A percentile compares a stretch with the other conserved stretches of the same genome.
phyloP scores from a whole-genome alignment of 176 grass and related monocot genomes.

The Puya raimondii region DNA sequence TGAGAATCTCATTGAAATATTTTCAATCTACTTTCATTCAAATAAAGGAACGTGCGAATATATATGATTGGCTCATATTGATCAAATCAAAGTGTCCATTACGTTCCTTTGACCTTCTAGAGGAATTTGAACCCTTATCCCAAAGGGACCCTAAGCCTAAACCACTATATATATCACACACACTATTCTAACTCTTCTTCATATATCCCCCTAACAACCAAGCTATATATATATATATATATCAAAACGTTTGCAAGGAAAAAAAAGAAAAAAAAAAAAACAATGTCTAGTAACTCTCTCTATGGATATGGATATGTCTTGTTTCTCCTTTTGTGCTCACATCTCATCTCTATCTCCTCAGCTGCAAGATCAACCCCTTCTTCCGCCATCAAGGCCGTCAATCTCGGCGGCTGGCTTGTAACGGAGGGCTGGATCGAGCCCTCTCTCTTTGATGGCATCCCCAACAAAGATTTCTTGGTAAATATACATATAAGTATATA shows the following conservation, averaged over 20 bases:
- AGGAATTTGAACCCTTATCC: too few species aligned
- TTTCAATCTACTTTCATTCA: too few species aligned
- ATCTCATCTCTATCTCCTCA: background rate
- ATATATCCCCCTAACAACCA: too few species aligned
- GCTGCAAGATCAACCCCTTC: slow-evolving; percentile 13
- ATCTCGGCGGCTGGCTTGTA: slow-evolving; percentile 63
- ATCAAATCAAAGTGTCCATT: too few species aligned
- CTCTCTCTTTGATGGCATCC: slow-evolving; percentile 52
- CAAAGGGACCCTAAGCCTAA: too few species aligned
- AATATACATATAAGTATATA: background rate
- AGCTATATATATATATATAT: too few species aligned
- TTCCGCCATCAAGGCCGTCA: slow-evolving; percentile 34
- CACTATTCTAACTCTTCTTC: too few species aligned
- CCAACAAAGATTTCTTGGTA: slow-evolving; percentile 58
- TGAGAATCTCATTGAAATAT: too few species aligned
- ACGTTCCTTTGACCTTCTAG: too few species aligned
- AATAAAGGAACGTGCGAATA: too few species aligned
- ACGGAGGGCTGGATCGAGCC: slow-evolving; percentile 73
- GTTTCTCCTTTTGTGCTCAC: background rate
- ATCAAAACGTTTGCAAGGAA: background rate
- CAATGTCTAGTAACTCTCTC: background rate
- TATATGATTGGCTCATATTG: too few species aligned
- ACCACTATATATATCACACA: too few species aligned
- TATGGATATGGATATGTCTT: background rate
- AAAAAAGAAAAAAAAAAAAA: background rate